Evolutionary conservation across 371 early-diverging fungal species (phyloP), one percentile per base, ranked within the genome.

Genomic region (Mucor circinelloides): DNA sequence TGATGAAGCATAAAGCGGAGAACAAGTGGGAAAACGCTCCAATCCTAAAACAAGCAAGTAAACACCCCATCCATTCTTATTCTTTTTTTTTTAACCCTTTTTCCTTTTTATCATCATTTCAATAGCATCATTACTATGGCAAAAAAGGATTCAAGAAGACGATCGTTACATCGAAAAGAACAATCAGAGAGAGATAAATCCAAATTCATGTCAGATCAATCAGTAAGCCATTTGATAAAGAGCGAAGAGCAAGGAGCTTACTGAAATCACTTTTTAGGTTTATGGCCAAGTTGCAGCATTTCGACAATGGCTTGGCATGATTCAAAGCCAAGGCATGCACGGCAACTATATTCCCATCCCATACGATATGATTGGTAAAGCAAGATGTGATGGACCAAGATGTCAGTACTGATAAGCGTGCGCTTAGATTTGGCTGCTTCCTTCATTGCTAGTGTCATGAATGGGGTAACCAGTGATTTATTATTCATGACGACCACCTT

Each of bases 381-480:
- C 9, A 8, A 36, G 6, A 31, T 8, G 0, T 36, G 36, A 19
- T 46, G 0, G 46, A 19, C 17, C 1, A 46, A 46, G 15, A 19
- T n/a, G 1, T 46, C 2, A 25, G 23, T 10, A 4, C 25, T 50
- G 10, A 50, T 46, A 1, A 12, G 9, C 12, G 30, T 58, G 56
- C 31, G 3, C n/a, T n/a, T 76, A 84, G 87, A 85, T 61, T 73
- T 84, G 42, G 79, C 87, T 9, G 85, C 85, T 2, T 80, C 80
- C 2, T 71, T 85, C 28, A 79, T 85, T 69, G 78, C 83, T 1
- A 82, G 83, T 34, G 66, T 83, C 61, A 74, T 82, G 30, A 78
- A 70, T 34, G 81, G 77, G 8, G 66, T 70, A 19, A 50, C 60
- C 6, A 60, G 42, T 19, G 78, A 78, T 44, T 67, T 81, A 15